phyloP scores from a whole-genome alignment of 768 basidiomycete genomes.

The Suillus variegatus region DNA sequence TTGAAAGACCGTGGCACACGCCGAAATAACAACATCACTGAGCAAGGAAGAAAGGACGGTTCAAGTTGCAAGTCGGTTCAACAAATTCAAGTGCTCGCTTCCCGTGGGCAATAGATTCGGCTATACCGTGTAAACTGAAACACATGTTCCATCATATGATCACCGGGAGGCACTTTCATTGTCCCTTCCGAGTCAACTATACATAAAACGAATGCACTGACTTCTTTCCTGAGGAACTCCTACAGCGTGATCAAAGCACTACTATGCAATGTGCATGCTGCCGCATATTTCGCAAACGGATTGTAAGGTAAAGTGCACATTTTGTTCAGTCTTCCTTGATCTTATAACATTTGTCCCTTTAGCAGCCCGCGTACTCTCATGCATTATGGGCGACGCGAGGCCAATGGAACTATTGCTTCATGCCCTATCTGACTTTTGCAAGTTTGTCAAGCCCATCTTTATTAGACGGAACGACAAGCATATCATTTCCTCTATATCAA shows the following conservation, averaged over 20 bases:
- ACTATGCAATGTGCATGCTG: background rate
- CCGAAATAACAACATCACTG: constrained; percentile 32
- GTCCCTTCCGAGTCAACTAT: no score
- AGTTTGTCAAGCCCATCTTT: background rate
- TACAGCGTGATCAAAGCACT: background rate
- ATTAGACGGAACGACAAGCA: background rate
- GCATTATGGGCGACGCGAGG: background rate
- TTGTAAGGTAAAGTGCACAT: background rate
- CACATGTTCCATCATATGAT: background rate
- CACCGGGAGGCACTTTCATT: background rate
- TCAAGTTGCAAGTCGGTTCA: background rate
- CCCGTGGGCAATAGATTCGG: constrained; percentile 6
- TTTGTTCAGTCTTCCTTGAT: background rate
- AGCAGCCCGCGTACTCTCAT: background rate
- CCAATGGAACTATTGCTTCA: background rate
- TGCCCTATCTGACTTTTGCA: background rate
- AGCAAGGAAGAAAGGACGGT: constrained; percentile 6
- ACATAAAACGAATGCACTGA: background rate
- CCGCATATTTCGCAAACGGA: background rate
- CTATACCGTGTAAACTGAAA: background rate
- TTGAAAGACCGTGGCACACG: constrained; percentile 26
- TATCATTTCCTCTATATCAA: background rate
- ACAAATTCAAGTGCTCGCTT: background rate
- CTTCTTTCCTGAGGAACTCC: background rate
- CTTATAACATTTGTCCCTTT: background rate